Conservation (phyloP, 75 land plant species). For the Sequoiadendron giganteum region DNA sequence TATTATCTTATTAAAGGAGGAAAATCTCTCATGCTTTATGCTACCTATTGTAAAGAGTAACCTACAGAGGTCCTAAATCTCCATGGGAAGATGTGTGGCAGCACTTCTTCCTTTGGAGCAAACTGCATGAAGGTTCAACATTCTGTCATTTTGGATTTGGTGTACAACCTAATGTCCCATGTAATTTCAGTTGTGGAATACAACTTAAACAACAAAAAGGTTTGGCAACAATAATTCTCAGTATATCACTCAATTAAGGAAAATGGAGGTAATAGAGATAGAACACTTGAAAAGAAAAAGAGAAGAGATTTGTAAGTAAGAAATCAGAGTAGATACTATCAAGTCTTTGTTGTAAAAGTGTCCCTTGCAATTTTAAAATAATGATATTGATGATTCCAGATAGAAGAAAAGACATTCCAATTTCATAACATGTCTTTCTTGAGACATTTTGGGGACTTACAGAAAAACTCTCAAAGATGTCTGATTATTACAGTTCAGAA, state of each 20-base stretch:
- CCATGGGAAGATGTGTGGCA: too few relatives aligned
- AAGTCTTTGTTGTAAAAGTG: neutral
- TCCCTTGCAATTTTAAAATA: neutral
- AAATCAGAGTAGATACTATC: neutral
- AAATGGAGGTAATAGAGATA: neutral
- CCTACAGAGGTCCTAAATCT: too few relatives aligned
- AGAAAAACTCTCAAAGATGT: too few relatives aligned
- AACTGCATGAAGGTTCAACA: too few relatives aligned
- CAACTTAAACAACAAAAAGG: neutral
- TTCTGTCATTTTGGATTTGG: too few relatives aligned
- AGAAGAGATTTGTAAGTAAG: neutral
- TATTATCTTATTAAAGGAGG: too few relatives aligned
- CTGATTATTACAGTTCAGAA: too few relatives aligned
- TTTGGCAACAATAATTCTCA: neutral
- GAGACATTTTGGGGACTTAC: too few relatives aligned
- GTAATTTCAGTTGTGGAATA: neutral
- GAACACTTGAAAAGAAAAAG: neutral
- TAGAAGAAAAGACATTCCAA: neutral
- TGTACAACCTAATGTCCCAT: neutral
- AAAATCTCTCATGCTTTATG: too few relatives aligned
- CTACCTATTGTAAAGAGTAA: too few relatives aligned
- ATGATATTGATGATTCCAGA: neutral
- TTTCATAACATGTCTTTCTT: too few relatives aligned
- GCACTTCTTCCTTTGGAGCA: too few relatives aligned
- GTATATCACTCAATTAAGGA: neutral